Evolutionary conservation across 1,284 basidiomycete genomes (phyloP), one percentile per base, ranked within the genome.

Genomic region (Schizophyllum commune): DNA sequence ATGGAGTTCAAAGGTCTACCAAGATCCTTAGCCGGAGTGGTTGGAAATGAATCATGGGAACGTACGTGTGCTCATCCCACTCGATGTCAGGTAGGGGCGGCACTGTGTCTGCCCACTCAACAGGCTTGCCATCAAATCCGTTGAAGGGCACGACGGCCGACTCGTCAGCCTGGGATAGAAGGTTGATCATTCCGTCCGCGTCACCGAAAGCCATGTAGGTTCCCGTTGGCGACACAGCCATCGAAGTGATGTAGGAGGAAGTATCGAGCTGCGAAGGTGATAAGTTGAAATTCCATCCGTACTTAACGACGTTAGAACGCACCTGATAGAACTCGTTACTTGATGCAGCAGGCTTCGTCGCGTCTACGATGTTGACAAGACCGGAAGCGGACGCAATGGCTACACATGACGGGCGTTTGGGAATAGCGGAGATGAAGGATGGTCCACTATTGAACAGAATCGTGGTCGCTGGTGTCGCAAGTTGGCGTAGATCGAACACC

Each of bases 161-260:
- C n/a, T 85, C 86, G 58, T 86, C 85, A 34, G 84, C 85, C 60
- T 86, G 86, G 4, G 92, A 90, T 77, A 96, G 82, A 17, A 99
- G 76, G 72, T 97, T 92, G 5, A 98, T 83, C 9, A 81, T 79
- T 7, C 96, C 95, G 59, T 94, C 89, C 0, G 88, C 88, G 68
- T 98, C 96, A 1, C 94, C 95, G 67, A 97, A 96, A 0, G 93
- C 95, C 68, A 99, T 80, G 68, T 94, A 97, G 57, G 92, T 88
- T 21, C 92, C 94, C 0, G 89, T 89, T 1, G 92, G 87, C 1
- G 94, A 94, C 33, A 98, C 79, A 5, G 94, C 87, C 65, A 89
- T 82, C 53, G 92, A 88, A 1, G 88, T 94, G 62, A 98, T 75
- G 71, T 87, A 96, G 0, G 92, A 89, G 0, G 83, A 67, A 20